Conservation (phyloP, 257 asterid genomes). For the Solanum medicagineum region DNA sequence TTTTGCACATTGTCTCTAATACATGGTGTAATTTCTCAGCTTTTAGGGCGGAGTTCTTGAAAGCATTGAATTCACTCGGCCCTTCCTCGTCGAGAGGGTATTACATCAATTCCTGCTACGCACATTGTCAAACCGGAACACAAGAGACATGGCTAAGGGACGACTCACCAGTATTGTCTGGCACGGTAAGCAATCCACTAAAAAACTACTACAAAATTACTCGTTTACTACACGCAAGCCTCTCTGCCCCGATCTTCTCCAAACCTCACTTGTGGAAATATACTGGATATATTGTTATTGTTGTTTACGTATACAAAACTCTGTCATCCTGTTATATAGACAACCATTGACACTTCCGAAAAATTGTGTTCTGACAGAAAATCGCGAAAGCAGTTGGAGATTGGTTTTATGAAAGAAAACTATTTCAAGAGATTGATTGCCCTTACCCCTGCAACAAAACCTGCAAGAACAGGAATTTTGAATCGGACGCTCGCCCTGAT, state of each 20-base stretch:
- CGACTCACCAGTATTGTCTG: conserved; percentile 47
- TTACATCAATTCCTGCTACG: conserved; percentile 72
- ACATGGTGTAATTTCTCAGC: conserved; percentile 15
- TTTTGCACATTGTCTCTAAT: background rate
- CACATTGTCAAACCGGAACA: conserved; percentile 80
- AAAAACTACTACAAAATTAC: background rate
- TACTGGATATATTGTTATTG: background rate
- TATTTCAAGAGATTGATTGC: conserved; percentile 69
- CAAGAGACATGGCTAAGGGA: conserved; percentile 62
- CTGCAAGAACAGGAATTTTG: conserved; percentile 68
- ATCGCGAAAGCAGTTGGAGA: conserved; percentile 86
- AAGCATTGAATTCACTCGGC: conserved; percentile 33
- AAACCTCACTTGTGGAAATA: no score
- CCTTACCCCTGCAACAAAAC: conserved; percentile 85
- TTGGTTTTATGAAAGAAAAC: conserved; percentile 67
- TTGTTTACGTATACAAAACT: background rate
- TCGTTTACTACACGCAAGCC: background rate
- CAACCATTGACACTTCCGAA: background rate
- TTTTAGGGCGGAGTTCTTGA: conserved; percentile 35
- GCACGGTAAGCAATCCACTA: conserved; percentile 29
- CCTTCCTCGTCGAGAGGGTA: conserved; percentile 49
- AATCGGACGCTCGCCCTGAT: conserved; percentile 15
- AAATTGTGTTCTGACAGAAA: conserved; percentile 26
- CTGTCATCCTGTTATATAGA: background rate
- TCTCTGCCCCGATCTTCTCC: background rate